These are phyloP conservation scores for Akebia trifoliata DNA, from an alignment of 164 flowering plant genomes.

Conservation along the genomic window DNA sequence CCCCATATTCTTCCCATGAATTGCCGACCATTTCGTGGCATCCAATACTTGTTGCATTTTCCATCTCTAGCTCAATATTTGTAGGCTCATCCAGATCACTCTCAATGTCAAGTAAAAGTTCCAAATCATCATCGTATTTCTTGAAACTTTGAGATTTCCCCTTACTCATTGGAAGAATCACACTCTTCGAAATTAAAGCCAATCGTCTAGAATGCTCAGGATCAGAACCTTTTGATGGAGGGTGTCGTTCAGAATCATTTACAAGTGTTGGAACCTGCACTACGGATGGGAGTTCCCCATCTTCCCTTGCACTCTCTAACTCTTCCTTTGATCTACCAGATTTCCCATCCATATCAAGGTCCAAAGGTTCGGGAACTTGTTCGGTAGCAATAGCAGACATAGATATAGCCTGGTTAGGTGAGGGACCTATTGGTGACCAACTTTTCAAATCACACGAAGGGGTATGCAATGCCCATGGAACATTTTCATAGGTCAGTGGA, in stretches of 20 bases:
- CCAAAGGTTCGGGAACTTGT: slow-evolving; percentile 36
- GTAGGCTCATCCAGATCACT: slow-evolving; percentile 66
- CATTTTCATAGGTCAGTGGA: slow-evolving; percentile 43
- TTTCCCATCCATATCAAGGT: slow-evolving; percentile 34
- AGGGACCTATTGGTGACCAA: slow-evolving; percentile 43
- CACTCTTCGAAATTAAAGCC: slow-evolving; percentile 63
- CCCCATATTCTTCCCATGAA: slow-evolving; percentile 59
- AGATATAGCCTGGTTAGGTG: slow-evolving; percentile 29
- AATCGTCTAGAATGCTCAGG: slow-evolving; percentile 49
- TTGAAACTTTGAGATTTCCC: slow-evolving; percentile 58
- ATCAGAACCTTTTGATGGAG: slow-evolving; percentile 34
- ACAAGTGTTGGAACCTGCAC: slow-evolving; percentile 28
- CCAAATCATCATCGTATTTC: slow-evolving; percentile 60
- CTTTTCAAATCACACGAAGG: slow-evolving; percentile 55
- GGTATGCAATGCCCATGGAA: slow-evolving; percentile 80
- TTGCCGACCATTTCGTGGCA: slow-evolving; percentile 22
- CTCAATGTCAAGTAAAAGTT: slow-evolving; percentile 59
- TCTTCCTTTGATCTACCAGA: slow-evolving; percentile 50
- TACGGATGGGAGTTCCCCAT: slow-evolving; percentile 89
- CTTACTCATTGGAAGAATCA: slow-evolving; percentile 33
- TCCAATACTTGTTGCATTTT: slow-evolving; percentile 22
- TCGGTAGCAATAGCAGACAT: slow-evolving; percentile 32
- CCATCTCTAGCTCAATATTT: slow-evolving; percentile 35
- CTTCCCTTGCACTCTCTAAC: slow-evolving; percentile 61
- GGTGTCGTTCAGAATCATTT: slow-evolving; percentile 28